phyloP scores from a whole-genome alignment of 2,329 filamentous ascomycete genomes.

The Colletotrichum tabaci region DNA sequence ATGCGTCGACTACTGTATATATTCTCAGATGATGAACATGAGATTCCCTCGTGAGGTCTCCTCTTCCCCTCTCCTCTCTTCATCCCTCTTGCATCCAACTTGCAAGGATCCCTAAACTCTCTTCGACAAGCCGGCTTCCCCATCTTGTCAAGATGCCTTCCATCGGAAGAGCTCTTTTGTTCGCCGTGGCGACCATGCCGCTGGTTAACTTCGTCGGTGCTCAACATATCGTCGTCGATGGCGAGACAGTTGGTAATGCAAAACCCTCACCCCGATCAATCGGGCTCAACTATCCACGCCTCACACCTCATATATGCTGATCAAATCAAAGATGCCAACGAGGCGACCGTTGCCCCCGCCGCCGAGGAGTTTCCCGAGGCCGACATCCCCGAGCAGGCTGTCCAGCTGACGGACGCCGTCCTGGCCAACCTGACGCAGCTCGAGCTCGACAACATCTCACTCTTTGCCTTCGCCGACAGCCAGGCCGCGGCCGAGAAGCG shows the following conservation, averaged over 20 bases:
- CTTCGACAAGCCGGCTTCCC: conserved; percentile 15
- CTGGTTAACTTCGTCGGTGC: conserved; percentile 37
- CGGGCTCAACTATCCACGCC: too few species aligned
- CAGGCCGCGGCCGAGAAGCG: conserved; percentile 42
- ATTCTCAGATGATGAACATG: conserved; percentile 1
- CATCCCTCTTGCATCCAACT: conserved; percentile 25
- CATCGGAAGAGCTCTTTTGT: conserved; percentile 23
- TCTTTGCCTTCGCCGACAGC: conserved; percentile 51
- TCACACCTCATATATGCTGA: conserved; percentile 7
- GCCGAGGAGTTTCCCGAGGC: conserved; percentile 33
- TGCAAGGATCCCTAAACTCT: conserved; percentile 8
- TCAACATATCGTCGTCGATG: conserved; percentile 47
- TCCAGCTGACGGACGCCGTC: conserved; percentile 53
- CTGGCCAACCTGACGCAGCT: conserved; percentile 50
- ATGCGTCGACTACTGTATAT: conserved; percentile 4
- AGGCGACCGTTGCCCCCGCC: conserved; percentile 45
- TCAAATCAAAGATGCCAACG: conserved; percentile 29
- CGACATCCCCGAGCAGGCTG: conserved; percentile 43
- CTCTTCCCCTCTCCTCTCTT: not conserved
- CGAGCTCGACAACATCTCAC: conserved; percentile 49
- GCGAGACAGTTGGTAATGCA: conserved; percentile 44
- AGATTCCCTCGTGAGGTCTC: conserved; percentile 3
- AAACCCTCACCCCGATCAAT: not conserved
- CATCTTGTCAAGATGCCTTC: conserved; percentile 34
- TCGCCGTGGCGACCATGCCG: conserved; percentile 32